These are phyloP conservation scores for Oenanthe sinensis DNA, from an alignment of 129 eudicot genomes.

Conservation along the genomic window DNA sequence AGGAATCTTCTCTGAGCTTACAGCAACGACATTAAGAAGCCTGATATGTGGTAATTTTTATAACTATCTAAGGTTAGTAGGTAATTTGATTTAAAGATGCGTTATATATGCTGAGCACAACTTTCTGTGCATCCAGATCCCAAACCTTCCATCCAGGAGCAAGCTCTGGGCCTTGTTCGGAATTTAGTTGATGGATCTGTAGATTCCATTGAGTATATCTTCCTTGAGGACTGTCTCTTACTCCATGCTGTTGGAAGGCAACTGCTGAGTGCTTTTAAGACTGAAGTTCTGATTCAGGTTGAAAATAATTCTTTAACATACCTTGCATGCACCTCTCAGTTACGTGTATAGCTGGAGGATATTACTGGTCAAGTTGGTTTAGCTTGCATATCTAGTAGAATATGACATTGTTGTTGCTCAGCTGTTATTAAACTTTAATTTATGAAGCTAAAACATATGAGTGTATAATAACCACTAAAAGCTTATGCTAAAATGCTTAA, in stretches of 20 bases:
- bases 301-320: constrained; percentile 1
- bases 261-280: constrained; percentile 38
- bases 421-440: not conserved
- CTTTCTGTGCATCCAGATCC: constrained; percentile 45
- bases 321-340: not conserved
- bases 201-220: constrained; percentile 54
- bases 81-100: not conserved
- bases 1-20: constrained; percentile 57
- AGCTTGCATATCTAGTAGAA: not conserved
- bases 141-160: constrained; percentile 85
- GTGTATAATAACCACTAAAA: not conserved
- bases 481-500: not conserved
- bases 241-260: constrained; percentile 78
- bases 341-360: not conserved
- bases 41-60: constrained; percentile 61
- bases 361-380: not conserved
- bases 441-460: not conserved
- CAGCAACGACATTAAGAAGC: constrained; percentile 57
- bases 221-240: constrained; percentile 56
- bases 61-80: not conserved
- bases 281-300: constrained; percentile 83
- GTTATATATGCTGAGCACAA: constrained; percentile 7
- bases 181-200: constrained; percentile 72
- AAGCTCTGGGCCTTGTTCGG: constrained; percentile 74
- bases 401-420: not conserved